Percentiles rank a stretch among this genome's conserved stretches.
Evolutionary conservation across 179 eudicot genomes (phyloP).

Genomic region (Carnegiea gigantea): DNA sequence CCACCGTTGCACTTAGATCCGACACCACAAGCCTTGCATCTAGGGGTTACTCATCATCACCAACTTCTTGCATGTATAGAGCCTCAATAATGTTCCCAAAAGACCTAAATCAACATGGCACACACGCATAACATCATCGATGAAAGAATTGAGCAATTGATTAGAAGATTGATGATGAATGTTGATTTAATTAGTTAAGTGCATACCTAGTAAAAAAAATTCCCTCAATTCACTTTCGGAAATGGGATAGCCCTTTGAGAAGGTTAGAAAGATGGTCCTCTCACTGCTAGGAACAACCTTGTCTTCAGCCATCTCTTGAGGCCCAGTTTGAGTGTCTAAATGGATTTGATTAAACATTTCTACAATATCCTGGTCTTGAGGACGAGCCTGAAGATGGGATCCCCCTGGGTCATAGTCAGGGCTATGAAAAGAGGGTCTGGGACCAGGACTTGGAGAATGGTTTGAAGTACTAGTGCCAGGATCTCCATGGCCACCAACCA

Average conservation of each 20-base stretch:
- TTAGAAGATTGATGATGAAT: background rate
- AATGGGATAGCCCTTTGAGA: slow-evolving; percentile 70
- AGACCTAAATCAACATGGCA: slow-evolving; percentile 27
- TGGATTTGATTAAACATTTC: slow-evolving; percentile 14
- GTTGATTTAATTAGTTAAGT: background rate
- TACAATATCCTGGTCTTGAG: slow-evolving; percentile 4
- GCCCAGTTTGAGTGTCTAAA: background rate
- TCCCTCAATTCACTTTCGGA: slow-evolving; percentile 42
- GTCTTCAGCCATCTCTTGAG: background rate
- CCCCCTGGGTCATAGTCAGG: background rate
- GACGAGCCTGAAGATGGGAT: background rate
- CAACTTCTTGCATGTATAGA: slow-evolving; percentile 61
- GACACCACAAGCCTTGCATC: slow-evolving; percentile 55
- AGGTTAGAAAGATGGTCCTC: slow-evolving; percentile 72
- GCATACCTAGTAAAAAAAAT: slow-evolving; percentile 54
- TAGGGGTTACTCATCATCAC: slow-evolving; percentile 39
- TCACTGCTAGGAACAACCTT: slow-evolving; percentile 36
- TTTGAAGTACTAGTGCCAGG: slow-evolving; percentile 1
- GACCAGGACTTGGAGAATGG: background rate
- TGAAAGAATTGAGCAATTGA: background rate
- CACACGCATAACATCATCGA: background rate
- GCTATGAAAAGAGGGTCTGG: background rate
- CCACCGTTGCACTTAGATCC: slow-evolving; percentile 18
- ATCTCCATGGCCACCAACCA: background rate
- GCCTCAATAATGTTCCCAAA: slow-evolving; percentile 58